Evolutionary conservation across 306 rosid genomes (phyloP), one percentile per base, ranked within the genome.

Genomic region (Psophocarpus tetragonolobus): DNA sequence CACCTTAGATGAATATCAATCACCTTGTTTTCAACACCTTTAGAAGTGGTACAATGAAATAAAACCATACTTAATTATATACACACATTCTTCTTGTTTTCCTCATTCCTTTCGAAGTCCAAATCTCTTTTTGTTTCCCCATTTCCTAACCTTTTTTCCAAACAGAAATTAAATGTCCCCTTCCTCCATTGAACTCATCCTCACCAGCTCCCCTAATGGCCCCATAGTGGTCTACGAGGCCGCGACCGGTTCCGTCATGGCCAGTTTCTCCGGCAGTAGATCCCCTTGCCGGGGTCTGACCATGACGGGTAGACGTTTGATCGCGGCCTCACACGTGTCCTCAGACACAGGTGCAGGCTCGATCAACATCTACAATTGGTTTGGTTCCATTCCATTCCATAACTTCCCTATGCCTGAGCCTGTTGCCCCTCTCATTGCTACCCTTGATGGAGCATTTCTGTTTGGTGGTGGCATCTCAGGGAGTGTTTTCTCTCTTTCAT

Each of bases 381-480:
- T 80, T 72, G 73, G 83, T 51, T 67, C 92, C 9, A 65, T 80
- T 1, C 79, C 78, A 41, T 90, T 89, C 27, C 75, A 76, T 10
- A 85, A 76, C 36, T 70, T 91, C 35, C 80, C 87, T 8, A 75
- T 90, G 21, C 92, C 88, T 0, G 98, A 93, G 30, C 87, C 88
- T 0, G 86, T 88, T 12, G 93, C 91, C 5, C 98, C 97, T 4
- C 79, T 93, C 2, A 20, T 71, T 5, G 87, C 92, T 47, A 79
- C 90, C 15, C 14, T 32, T 0, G 88, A 87, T 2, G 90, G 93
- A 1, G 66, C 48, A 4, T 88, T 79, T 73, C 80, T 93, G 72
- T 87, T 93, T 8, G 95, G 87, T 0, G 97, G 98, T 15, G 93
- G 97, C 23, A 8, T 89, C 30, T 91, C 95, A 2, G 95, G 98